Base-by-base conservation (phyloP, 441 rosid species). In the Syzygium syzygioides region DNA sequence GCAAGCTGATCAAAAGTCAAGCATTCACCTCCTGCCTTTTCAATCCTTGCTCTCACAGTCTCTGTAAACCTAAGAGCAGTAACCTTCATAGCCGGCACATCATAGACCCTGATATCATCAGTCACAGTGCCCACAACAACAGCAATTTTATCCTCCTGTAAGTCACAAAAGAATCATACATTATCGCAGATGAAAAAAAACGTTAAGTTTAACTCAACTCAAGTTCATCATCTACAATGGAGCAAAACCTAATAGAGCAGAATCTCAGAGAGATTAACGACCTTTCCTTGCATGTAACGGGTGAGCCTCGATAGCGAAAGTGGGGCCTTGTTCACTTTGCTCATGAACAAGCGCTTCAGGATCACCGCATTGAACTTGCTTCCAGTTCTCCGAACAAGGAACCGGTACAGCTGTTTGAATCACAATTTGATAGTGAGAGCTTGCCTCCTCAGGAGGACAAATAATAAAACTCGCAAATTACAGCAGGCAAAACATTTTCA, bases 21-120 rank as follows among this genome's bases (percentile, higher is more conserved):
- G 93, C 99, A 98, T 90, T 98, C 99, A 30, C 99, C 99, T 30
- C 99, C 99, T 53, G 97, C 97, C 91, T 96, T 96, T 95, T 95
- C 99, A 59, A 98, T 96, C 90, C 98, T 91, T 18, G 98, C 99
- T 60, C 98, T 95, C 12, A 96, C 98, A 2, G 97, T 96, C 92
- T 98, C 97, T 0, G 98, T 96, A 86, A 98, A 98, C 92, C 95
- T 95, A 91, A 98, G 90, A 55, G 99, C 98, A 18, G 97, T 95
- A 28, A 98, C 96, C 87, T 98, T 98, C 91, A 98, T 59, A 1
- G 98, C 94, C 1, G 99, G 98, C 59, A 97, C 96, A 60, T 96
- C 98, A 57, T 98, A 94, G 50, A 94, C 95, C 93, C 99, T 94
- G 85, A 94, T 88, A 62, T 97, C 99, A 93, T 97, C 98, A 0